Evolutionary conservation across 805 yeast species (phyloP), one percentile per base, ranked within the genome.

Genomic region (Komagataella mondaviorum): DNA sequence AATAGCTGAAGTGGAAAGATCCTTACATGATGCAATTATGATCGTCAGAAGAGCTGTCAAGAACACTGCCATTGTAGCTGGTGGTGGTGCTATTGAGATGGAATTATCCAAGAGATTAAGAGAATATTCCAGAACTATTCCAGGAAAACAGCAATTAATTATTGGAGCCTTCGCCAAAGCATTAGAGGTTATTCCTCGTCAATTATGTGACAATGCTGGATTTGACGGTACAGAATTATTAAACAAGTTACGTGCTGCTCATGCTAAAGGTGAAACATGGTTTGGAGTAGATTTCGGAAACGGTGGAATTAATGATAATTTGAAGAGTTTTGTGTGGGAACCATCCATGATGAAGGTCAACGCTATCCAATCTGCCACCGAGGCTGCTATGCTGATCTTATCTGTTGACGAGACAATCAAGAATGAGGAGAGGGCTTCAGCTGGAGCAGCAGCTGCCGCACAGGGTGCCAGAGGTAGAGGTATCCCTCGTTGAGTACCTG

Each of bases 1-100:
- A 50, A 91, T 93, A 65, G 96, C 96, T 46, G 99, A 93, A 72
- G 97, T 93, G 23, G 99, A 93, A 67, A 79, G 99, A 67, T 91
- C 98, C 1, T 74, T 93, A 58, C 98, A 93, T 63, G 99, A 93
- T 70, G 99, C 99, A 49, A 88, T 93, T 49, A 91, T 91, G 99
- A 90, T 93, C 65, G 98, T 91, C 48, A 91, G 90, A 70, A 78
- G 99, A 60, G 95, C 98, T 1, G 80, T 93, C 46, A 83, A 86
- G 62, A 90, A 90, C 64, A 85, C 82, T 62, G 71, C 79, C 24
- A 81, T 93, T 57, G 99, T 93, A 53, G 98, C 96, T 12, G 99
- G 99, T 55, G 99, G 99, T 57, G 99, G 99, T 56, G 99, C 99
- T 43, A 85, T 89, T 56, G 99, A 93, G 69, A 93, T 93, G 99